Conservation (phyloP, 2,329 filamentous ascomycete genomes). For the Sarocladium oryzae region DNA sequence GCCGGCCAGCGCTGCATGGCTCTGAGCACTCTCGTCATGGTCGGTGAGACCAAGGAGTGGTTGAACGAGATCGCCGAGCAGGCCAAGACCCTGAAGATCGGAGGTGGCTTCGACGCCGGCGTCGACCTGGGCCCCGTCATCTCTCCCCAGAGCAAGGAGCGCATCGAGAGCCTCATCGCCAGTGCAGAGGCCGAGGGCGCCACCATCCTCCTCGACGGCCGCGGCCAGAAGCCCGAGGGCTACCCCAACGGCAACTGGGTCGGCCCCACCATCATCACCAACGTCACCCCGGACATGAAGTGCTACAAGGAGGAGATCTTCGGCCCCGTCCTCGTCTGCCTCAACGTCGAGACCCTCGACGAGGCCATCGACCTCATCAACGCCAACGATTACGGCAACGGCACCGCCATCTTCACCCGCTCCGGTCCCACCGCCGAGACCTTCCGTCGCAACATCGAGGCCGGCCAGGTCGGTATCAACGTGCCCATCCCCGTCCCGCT, state of each 20-base stretch:
- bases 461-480: conserved; percentile 81
- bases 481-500: conserved; percentile 69
- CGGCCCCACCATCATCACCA: conserved; percentile 74
- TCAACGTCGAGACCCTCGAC: conserved; percentile 71
- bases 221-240: conserved; percentile 66
- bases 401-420: conserved; percentile 76
- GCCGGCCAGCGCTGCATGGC: conserved; percentile 86
- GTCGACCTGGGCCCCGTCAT: conserved; percentile 80
- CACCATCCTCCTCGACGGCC: conserved; percentile 74
- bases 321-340: conserved; percentile 74
- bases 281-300: conserved; percentile 73
- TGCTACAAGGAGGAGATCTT: conserved; percentile 87
- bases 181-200: conserved; percentile 76
- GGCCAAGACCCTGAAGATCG: conserved; percentile 65
- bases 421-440: conserved; percentile 69
- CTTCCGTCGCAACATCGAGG: conserved; percentile 77
- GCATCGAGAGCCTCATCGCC: conserved; percentile 70
- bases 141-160: conserved; percentile 68
- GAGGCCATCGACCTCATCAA: conserved; percentile 79
- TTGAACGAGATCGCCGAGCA: conserved; percentile 70
- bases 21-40: conserved; percentile 73
- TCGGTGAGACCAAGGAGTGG: conserved; percentile 81
- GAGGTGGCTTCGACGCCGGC: conserved; percentile 75
- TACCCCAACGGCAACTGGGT: conserved; percentile 85
- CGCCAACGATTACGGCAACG: conserved; percentile 80